phyloP scores from a whole-genome alignment of 2,329 filamentous ascomycete species.

The Aspergillus candidus region DNA sequence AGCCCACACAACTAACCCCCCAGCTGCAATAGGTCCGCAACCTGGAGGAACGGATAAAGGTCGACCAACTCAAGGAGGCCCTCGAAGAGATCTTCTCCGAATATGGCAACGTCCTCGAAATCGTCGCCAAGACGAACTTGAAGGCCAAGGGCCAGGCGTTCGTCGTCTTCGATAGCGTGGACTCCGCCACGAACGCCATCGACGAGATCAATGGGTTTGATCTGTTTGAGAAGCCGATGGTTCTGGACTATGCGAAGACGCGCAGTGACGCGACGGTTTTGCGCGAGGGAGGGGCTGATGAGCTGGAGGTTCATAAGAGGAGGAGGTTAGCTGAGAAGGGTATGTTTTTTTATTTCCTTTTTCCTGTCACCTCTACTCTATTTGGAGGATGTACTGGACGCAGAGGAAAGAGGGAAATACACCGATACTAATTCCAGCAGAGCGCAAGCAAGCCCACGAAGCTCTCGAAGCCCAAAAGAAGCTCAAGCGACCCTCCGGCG shows the following conservation, averaged over 20 bases:
- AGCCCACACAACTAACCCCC: slow-evolving; percentile 8
- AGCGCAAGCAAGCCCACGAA: slow-evolving; percentile 75
- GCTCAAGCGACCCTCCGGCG: slow-evolving; percentile 58
- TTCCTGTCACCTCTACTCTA: neutral
- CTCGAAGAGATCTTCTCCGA: slow-evolving; percentile 76
- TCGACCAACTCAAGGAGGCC: slow-evolving; percentile 66
- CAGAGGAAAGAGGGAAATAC: neutral
- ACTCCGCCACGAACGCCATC: slow-evolving; percentile 72
- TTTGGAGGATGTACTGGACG: neutral
- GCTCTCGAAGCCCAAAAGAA: slow-evolving; percentile 71
- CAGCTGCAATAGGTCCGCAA: slow-evolving; percentile 56
- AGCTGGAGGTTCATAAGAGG: slow-evolving; percentile 80
- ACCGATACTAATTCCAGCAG: slow-evolving; percentile 32
- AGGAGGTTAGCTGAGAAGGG: slow-evolving; percentile 84
- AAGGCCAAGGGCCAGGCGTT: slow-evolving; percentile 95
- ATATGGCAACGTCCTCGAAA: slow-evolving; percentile 78
- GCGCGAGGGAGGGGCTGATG: slow-evolving; percentile 65
- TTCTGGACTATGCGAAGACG: slow-evolving; percentile 72
- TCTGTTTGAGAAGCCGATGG: slow-evolving; percentile 86
- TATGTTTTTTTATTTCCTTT: slow-evolving; percentile 32
- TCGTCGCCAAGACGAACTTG: slow-evolving; percentile 82
- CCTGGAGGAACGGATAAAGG: slow-evolving; percentile 86
- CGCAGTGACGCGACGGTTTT: slow-evolving; percentile 83
- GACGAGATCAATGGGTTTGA: slow-evolving; percentile 90
- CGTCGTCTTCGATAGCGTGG: slow-evolving; percentile 77